Evolutionary conservation across 2,329 filamentous ascomycete genomes (phyloP), one percentile per base, ranked within the genome.

Genomic region (Arthrobotrys pseudoclavata): DNA sequence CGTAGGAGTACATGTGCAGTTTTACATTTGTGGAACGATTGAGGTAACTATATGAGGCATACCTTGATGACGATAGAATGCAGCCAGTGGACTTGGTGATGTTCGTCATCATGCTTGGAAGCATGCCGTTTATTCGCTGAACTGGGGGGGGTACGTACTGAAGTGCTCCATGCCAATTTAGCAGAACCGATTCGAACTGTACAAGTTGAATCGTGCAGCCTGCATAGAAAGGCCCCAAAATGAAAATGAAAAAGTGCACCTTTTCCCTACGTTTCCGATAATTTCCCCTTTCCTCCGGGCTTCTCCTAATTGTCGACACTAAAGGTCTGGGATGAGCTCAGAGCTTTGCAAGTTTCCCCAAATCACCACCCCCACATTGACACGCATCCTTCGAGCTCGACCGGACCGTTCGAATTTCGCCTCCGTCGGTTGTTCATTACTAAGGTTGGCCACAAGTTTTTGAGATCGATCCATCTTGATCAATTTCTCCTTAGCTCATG

Each of bases 61-160:
- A 31, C 40, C n/a, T 50, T 63, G 7, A 29, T 63, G 40, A 48
- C 42, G 42, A 50, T 48, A 34, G 37, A 22, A 37, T 57, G 60
- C 48, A 72, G 52, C 62, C 40, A 53, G 34, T 61, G 15, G 52
- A 50, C 22, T 52, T 53, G 40, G 42, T 31, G 20, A 61, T 62
- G 53, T 55, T 70, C 64, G 66, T 76, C 66, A 76, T 67, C 72
- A 76, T 76, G 72, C 72, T 60, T 70, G 22, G 48, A 29, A 53
- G 66, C 64, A 40, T 40, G 72, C 40, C 62, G 31, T 61, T 61
- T 52, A 76, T 76, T 76, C 66, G 72, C 60, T 66, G 69, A 22
- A n/a, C 10, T 20, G 47, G 45, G 47, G 47, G 10, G 9, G 15
- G 37, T 42, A n/a, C 37, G 15, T 42, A 42, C 15, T 3, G 37